These are phyloP conservation scores for Venturia oleaginea DNA, from an alignment of 2,329 filamentous ascomycete species.

Conservation along the genomic window DNA sequence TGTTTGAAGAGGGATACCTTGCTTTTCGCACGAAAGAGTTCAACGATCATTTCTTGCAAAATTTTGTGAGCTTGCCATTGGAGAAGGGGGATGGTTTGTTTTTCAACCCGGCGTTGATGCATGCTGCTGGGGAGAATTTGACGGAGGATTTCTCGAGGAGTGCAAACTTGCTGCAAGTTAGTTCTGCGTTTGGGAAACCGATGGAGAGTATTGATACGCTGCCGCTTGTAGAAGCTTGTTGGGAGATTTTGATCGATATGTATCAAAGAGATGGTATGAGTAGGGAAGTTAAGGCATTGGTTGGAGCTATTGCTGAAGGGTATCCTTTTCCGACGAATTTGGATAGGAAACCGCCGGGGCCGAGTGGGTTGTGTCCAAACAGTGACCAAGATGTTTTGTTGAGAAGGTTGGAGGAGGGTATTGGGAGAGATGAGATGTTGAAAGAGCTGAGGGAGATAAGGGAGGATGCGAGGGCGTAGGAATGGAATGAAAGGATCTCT, in stretches of 20 bases:
- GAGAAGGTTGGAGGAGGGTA: constrained; percentile 34
- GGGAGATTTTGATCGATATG: constrained; percentile 30
- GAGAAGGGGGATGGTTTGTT: constrained; percentile 51
- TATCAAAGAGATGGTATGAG: constrained; percentile 31
- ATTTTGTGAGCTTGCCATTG: constrained; percentile 45
- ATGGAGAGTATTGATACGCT: constrained; percentile 53
- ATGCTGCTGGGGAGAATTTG: constrained; percentile 52
- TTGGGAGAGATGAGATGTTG: constrained; percentile 29
- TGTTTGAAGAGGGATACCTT: constrained; percentile 48
- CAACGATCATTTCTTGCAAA: constrained; percentile 43
- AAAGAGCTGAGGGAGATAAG: background rate
- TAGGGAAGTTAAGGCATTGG: constrained; percentile 36
- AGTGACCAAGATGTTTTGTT: constrained; percentile 48
- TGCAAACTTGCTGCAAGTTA: constrained; percentile 55
- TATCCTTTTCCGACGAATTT: constrained; percentile 57
- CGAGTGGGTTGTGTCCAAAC: constrained; percentile 50
- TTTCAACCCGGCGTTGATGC: constrained; percentile 53
- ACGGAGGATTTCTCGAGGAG: constrained; percentile 40
- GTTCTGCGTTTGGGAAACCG: constrained; percentile 52
- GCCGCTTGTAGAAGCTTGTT: constrained; percentile 39
- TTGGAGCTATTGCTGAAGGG: constrained; percentile 46
- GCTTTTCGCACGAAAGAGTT: constrained; percentile 48
- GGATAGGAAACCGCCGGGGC: constrained; percentile 46
- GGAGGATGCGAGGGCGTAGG: background rate
- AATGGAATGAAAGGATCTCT: too few relatives aligned